phyloP scores from a whole-genome alignment of 495 filamentous ascomycete genomes.

The Paragyromitra xinjiangensis region DNA sequence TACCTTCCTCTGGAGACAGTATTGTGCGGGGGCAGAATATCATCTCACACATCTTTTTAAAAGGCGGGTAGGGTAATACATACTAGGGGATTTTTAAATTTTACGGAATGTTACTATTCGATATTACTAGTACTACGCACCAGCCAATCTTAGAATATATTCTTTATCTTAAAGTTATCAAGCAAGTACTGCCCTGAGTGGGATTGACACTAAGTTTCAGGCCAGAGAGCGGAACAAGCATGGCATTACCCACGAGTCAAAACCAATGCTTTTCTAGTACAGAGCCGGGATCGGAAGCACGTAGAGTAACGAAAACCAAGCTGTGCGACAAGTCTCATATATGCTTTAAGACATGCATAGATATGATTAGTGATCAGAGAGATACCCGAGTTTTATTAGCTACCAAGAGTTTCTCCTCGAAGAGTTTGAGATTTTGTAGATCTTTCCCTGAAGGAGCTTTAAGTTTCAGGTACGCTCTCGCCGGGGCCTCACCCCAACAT shows the following conservation, averaged over 20 bases:
- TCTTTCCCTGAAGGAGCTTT: too few species aligned
- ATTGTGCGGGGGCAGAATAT: background rate
- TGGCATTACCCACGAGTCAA: background rate
- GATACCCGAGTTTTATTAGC: background rate
- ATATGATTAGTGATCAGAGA: background rate
- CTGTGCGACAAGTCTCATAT: background rate
- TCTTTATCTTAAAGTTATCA: too few species aligned
- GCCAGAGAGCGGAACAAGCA: background rate
- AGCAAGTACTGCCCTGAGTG: too few species aligned
- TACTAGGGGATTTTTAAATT: background rate
- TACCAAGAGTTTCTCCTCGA: background rate
- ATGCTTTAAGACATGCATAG: background rate
- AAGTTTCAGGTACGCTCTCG: too few species aligned
- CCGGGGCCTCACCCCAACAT: background rate
- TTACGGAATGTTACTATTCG: background rate
- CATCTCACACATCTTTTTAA: background rate
- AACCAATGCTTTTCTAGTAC: background rate
- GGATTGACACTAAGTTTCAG: background rate
- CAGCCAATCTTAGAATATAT: background rate
- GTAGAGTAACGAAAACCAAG: background rate
- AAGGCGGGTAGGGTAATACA: background rate
- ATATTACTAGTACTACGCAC: background rate
- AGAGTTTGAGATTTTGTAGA: background rate
- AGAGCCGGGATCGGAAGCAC: background rate
- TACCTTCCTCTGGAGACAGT: background rate